Percentiles rank a stretch among this genome's conserved stretches.
Evolutionary conservation across 768 basidiomycete genomes (phyloP).

Genomic region (Russula griseocarnosa): DNA sequence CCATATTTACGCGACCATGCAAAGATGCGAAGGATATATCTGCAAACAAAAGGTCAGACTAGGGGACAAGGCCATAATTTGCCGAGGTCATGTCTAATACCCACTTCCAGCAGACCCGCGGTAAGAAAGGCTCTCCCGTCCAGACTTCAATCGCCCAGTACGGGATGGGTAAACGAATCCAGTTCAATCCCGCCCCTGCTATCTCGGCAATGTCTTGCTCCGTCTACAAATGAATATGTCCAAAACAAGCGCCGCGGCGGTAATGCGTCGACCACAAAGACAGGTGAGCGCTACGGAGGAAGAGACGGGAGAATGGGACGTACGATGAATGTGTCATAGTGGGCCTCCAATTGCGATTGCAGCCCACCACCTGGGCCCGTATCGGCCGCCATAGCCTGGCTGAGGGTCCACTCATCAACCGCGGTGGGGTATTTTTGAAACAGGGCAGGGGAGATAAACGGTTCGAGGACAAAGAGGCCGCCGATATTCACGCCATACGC

Average conservation of each 20-base stretch:
- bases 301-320: slow-evolving; percentile 32
- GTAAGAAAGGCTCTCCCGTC: slow-evolving; percentile 75
- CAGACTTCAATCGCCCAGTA: slow-evolving; percentile 87
- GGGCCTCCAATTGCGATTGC: slow-evolving; percentile 59
- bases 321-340: slow-evolving; percentile 84
- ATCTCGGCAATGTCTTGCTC: slow-evolving; percentile 88
- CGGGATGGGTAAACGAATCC: slow-evolving; percentile 76
- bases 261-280: slow-evolving; percentile 12
- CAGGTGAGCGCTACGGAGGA: slow-evolving; percentile 13
- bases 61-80: neutral
- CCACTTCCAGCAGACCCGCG: slow-evolving; percentile 70
- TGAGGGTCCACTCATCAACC: slow-evolving; percentile 71
- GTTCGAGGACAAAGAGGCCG: slow-evolving; percentile 77
- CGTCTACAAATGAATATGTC: slow-evolving; percentile 46
- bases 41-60: slow-evolving; percentile 12
- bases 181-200: slow-evolving; percentile 85
- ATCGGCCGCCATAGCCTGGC: slow-evolving; percentile 60
- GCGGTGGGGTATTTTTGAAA: slow-evolving; percentile 59
- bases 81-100: slow-evolving; percentile 2
- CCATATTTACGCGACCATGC: slow-evolving; percentile 92
- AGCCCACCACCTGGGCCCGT: slow-evolving; percentile 54
- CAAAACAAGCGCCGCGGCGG: slow-evolving; percentile 14
- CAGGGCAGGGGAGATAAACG: slow-evolving; percentile 66
- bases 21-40: slow-evolving; percentile 70
- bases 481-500: slow-evolving; percentile 70